phyloP scores from a whole-genome alignment of 2,329 filamentous ascomycete species.

The Acephala macrosclerotiorum region DNA sequence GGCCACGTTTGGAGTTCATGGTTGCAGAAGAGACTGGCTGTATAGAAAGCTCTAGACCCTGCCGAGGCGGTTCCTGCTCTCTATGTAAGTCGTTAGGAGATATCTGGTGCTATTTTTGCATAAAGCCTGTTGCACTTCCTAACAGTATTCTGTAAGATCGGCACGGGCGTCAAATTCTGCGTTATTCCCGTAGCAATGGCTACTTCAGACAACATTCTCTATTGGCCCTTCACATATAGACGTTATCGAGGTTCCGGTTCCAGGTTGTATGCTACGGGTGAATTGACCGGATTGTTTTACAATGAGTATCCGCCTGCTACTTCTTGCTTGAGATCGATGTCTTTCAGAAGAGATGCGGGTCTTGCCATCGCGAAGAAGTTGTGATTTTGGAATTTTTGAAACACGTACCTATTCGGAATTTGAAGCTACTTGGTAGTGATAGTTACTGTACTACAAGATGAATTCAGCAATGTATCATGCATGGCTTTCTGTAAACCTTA shows the following conservation, averaged over 20 bases:
- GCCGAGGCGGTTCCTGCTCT: not conserved
- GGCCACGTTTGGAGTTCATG: not conserved
- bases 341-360: constrained; percentile 17
- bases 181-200: not conserved
- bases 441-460: not conserved
- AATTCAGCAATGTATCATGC: not conserved
- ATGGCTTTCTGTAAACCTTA: not conserved
- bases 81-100: not conserved
- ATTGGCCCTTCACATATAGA: no score
- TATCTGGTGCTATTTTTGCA: not conserved
- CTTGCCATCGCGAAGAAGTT: constrained; percentile 10
- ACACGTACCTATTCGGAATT: not conserved
- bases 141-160: not conserved
- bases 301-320: constrained; percentile 22
- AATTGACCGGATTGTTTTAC: constrained; percentile 28
- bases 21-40: not conserved
- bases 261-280: constrained; percentile 37
- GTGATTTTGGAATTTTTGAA: not conserved
- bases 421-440: not conserved
- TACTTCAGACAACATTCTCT: not conserved
- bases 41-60: not conserved
- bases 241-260: constrained; percentile 49
- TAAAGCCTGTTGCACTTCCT: not conserved
- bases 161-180: not conserved
- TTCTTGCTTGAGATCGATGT: constrained; percentile 15